Evolutionary conservation across 2,329 filamentous ascomycete genomes (phyloP), one percentile per base, ranked within the genome.

Genomic region (Diaporthe australafricana): DNA sequence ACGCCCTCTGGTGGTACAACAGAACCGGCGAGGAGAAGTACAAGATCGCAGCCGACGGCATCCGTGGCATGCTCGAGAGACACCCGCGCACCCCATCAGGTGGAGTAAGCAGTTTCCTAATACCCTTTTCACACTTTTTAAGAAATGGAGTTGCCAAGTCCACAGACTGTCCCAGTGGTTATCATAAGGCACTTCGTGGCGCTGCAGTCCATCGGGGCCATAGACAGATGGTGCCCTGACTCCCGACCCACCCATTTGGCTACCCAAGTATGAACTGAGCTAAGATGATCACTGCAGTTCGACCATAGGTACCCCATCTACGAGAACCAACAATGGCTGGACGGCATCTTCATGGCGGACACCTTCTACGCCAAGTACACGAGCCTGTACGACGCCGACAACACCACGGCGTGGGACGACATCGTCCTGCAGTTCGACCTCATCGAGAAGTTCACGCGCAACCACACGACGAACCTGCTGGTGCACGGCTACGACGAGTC

Each of bases 401-500:
- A 80, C 63, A 69, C 57, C 9, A 76, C 76, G 3, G 78, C 78
- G 0, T 80, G 75, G 74, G 74, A 73, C 50, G 71, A 73, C n/a
- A 71, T 73, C 55, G 32, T 40, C 20, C 69, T 38, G 25, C 71
- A 73, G 42, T 71, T 56, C 35, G 69, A 60, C 25, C 63, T 68
- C 38, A 47, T 68, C 69, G 62, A 73, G 42, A 42, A 48, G 57
- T 84, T 85, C 73, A 86, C 83, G 70, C 75, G 78, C 20, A 79
- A 85, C 74, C 72, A 78, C 42, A 79, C 77, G 2, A 83, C 81
- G 0, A 83, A 83, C 0, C 79, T 89, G 1, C 79, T 88, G 1
- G 83, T 87, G 0, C 88, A 90, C 73, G 88, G 88, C 3, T 90
- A 88, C 75, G 88, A 90, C 73, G 83, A 83, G 48, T 80, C 79